Evolutionary conservation across 2,329 filamentous ascomycete species (phyloP).

Genomic region (Fusarium pseudocircinatum): DNA sequence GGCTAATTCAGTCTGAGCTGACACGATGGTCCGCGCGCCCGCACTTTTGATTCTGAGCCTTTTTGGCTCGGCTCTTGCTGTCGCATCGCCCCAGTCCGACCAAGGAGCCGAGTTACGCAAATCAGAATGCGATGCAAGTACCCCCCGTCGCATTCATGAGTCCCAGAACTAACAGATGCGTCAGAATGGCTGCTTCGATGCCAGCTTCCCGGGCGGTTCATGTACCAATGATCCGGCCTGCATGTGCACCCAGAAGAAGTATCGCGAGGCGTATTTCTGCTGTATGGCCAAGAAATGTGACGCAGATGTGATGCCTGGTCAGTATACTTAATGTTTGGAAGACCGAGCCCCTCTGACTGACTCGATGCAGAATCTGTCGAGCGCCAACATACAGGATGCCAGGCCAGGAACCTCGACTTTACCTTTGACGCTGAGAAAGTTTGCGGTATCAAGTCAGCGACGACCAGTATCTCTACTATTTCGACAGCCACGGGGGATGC

Average conservation of each 20-base stretch:
- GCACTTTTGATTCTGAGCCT: not conserved
- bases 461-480: rapidly evolving
- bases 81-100: not conserved
- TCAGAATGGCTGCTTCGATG: slow-evolving; percentile 1
- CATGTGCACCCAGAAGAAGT: not conserved
- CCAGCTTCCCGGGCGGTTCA: not conserved
- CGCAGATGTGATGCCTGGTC: not conserved
- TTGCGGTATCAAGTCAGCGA: not conserved
- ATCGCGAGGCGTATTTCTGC: slow-evolving; percentile 8
- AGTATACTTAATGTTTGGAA: not conserved
- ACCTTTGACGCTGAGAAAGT: not conserved
- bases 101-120: not conserved
- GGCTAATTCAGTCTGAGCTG: too few relatives aligned
- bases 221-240: slow-evolving; percentile 1
- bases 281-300: slow-evolving; percentile 4
- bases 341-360: rapidly evolving
- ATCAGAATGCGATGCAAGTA: not conserved
- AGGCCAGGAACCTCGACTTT: slow-evolving; percentile 1
- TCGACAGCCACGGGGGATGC: too few relatives aligned
- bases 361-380: not conserved
- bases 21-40: not conserved
- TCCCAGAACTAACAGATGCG: rapidly evolving
- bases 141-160: rapidly evolving
- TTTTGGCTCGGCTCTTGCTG: not conserved
- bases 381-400: not conserved